These are phyloP conservation scores for Rutstroemia sydowiana DNA, from an alignment of 2,329 filamentous ascomycete species.

Conservation along the genomic window DNA sequence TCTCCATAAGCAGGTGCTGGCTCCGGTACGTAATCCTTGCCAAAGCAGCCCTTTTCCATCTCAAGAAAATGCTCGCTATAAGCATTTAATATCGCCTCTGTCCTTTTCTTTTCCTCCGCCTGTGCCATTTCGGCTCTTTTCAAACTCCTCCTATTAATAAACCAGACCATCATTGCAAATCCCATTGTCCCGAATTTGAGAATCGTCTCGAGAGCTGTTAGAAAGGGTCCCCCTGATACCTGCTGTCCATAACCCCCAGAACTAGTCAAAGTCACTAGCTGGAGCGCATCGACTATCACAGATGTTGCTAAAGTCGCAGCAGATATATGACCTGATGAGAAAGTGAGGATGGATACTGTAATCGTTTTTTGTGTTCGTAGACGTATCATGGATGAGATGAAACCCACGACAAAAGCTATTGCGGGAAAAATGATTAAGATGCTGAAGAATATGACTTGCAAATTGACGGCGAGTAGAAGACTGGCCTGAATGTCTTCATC, in stretches of 20 bases:
- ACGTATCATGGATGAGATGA: background rate
- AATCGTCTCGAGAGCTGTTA: no score
- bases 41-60: no score
- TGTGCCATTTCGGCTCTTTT: no score
- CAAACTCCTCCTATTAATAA: constrained; percentile 5
- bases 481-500: background rate
- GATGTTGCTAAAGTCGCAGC: background rate
- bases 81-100: no score
- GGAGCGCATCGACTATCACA: background rate
- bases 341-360: background rate
- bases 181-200: background rate
- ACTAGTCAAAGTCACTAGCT: background rate
- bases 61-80: no score
- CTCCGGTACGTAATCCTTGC: no score
- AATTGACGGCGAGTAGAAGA: background rate
- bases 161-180: background rate
- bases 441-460: background rate
- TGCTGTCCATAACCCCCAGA: no score
- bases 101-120: no score
- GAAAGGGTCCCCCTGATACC: background rate
- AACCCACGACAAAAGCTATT: background rate
- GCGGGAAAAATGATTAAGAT: background rate
- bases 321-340: background rate
- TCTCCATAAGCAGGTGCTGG: no score
- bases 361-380: background rate